These are phyloP conservation scores for Coccomyxa sp. DNA, from an alignment of 139 green algal genomes.

Conservation along the genomic window DNA sequence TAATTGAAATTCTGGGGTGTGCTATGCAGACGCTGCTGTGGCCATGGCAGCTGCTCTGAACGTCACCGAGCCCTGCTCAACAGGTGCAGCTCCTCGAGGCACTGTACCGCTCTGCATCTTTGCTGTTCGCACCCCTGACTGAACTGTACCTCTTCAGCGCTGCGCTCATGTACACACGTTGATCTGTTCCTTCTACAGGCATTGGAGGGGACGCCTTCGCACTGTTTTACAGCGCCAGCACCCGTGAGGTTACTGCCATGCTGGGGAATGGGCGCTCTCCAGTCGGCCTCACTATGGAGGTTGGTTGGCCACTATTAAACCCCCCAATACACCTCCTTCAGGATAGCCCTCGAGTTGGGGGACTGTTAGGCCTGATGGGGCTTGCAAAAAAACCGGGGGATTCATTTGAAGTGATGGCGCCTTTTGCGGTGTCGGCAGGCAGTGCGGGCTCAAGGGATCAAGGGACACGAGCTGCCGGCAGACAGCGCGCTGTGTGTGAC, in stretches of 20 bases:
- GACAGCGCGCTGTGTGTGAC: conserved; percentile 43
- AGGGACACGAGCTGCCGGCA: conserved; percentile 23
- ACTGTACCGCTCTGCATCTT: background rate
- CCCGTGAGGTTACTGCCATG: conserved; percentile 42
- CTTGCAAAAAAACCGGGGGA: too few relatives aligned
- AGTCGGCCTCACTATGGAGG: conserved; percentile 39
- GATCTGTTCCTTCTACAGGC: conserved; percentile 13
- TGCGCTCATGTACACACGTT: background rate
- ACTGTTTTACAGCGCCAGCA: conserved; percentile 50
- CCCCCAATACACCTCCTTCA: background rate
- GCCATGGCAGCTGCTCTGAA: conserved; percentile 61
- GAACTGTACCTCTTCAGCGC: background rate
- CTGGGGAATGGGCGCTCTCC: conserved; percentile 46
- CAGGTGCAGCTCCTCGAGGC: conserved; percentile 21
- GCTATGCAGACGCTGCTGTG: conserved; percentile 53
- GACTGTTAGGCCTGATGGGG: too few relatives aligned
- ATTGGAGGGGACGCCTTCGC: conserved; percentile 69
- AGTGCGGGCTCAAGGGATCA: conserved; percentile 23
- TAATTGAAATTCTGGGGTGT: background rate
- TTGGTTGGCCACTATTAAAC: background rate
- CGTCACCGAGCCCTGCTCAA: conserved; percentile 66
- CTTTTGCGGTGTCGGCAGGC: background rate
- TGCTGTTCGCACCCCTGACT: background rate
- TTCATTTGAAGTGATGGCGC: too few relatives aligned
- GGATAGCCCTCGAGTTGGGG: too few relatives aligned